phyloP scores from a whole-genome alignment of 2,329 filamentous ascomycete species.

The Fusarium equiseti region DNA sequence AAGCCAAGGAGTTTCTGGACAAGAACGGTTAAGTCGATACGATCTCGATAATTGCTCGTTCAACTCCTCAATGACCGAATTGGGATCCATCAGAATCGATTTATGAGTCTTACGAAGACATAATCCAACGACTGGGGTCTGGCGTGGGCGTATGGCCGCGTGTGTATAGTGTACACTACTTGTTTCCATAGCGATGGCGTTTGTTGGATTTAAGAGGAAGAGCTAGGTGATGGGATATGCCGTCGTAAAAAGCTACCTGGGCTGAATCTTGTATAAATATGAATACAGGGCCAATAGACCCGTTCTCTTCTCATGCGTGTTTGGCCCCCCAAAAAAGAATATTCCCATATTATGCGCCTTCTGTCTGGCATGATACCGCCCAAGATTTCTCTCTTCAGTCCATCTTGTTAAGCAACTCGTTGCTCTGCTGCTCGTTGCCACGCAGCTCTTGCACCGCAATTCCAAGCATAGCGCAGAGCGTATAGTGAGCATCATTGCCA shows the following conservation, averaged over 20 bases:
- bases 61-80: constrained; percentile 7
- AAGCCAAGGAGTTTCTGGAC: constrained; percentile 96
- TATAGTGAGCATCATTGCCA: constrained; percentile 87
- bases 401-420: constrained; percentile 14
- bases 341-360: neutral
- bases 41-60: constrained; percentile 19
- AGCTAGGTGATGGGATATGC: constrained; percentile 38
- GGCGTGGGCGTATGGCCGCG: constrained; percentile 27
- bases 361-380: neutral
- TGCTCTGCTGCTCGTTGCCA: constrained; percentile 39
- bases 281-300: constrained; percentile 40
- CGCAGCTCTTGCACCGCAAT: constrained; percentile 47
- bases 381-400: constrained; percentile 15
- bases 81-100: neutral
- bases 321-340: neutral
- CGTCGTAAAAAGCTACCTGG: constrained; percentile 37
- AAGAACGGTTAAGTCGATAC: constrained; percentile 62
- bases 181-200: constrained; percentile 62
- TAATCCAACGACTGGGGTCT: constrained; percentile 27
- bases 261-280: constrained; percentile 44
- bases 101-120: constrained; percentile 15
- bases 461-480: constrained; percentile 77
- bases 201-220: constrained; percentile 49
- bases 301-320: constrained; percentile 44
- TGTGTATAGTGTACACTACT: constrained; percentile 55